Evolutionary conservation across 2,329 filamentous ascomycete species (phyloP).

Genomic region (Neurospora crassa): DNA sequence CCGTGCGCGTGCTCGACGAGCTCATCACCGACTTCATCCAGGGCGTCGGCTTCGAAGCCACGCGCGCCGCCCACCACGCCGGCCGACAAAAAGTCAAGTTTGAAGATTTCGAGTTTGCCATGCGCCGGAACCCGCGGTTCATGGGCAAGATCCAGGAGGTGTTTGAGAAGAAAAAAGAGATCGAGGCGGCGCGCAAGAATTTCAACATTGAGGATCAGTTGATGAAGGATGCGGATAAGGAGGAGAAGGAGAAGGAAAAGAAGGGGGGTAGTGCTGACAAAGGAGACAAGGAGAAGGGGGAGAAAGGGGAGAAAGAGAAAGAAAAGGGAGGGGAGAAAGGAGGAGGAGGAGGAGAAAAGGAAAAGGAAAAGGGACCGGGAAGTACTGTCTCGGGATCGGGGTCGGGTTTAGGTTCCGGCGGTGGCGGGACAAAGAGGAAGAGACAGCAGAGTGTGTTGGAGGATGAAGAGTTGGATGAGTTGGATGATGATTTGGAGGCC

Average conservation of each 20-base stretch:
- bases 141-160: conserved; percentile 85
- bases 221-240: conserved; percentile 37
- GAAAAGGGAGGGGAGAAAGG: conserved; percentile 13
- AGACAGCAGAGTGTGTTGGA: conserved; percentile 3
- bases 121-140: conserved; percentile 75
- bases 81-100: conserved; percentile 95
- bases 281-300: conserved; percentile 17
- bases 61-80: conserved; percentile 73
- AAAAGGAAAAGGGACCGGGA: conserved; percentile 3
- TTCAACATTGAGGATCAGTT: conserved; percentile 59
- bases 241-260: conserved; percentile 24
- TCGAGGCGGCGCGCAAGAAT: conserved; percentile 73
- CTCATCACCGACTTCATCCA: conserved; percentile 96
- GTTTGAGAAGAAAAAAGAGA: conserved; percentile 76
- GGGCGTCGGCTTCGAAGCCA: conserved; percentile 83
- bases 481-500: conserved; percentile 37
- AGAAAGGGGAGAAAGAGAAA: conserved; percentile 5
- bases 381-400: neutral
- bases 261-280: conserved; percentile 32
- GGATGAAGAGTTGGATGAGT: conserved; percentile 44
- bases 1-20: conserved; percentile 81
- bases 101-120: conserved; percentile 92
- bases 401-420: no score
- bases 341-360: no score
- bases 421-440: conserved; percentile 1